Evolutionary conservation across 2,329 filamentous ascomycete species (phyloP), one percentile per base, ranked within the genome.

Genomic region (Trichophyton equinum): DNA sequence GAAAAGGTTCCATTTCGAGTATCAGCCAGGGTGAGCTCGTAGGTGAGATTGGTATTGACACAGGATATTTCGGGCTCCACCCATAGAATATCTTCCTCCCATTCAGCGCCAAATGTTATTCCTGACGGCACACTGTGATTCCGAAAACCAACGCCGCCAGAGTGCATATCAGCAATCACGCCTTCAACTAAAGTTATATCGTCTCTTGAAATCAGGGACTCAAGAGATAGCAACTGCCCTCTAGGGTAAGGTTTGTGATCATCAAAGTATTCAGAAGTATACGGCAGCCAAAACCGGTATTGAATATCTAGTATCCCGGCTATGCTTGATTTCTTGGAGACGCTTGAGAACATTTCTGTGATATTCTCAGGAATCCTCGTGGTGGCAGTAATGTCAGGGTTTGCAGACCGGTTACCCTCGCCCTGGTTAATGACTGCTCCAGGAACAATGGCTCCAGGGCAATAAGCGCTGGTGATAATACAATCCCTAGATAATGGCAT

Each of bases 71-170:
- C 73, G 0, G 78, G 78, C 63, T 78, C 73, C 6, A 80, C 63
- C 63, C 78, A 80, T 0, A 80, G 70, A 4, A 81, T 58, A 61
- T 80, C 77, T 61, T 81, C 78, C 0, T 68, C 66, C 78, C 78
- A 80, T 1, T 65, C 70, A 8, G 69, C 74, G 0, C 77, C 78
- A 44, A 68, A 70, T 2, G 71, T 62, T 0, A 63, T 66, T n/a
- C 18, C 22, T 0, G 62, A 33, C 1, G 77, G 77, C 0, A 72
- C 60, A 0, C 72, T 78, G 60, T 78, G 77, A 62, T 79, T 78
- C 20, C 78, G 71, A 8, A 79, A 75, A 1, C 77, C 77, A 9
- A 79, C 68, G 0, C 76, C 75, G 0, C 77, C 77, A 20, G 67
- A 68, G 20, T 67, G 65, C 46, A 70, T 71, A 61, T 79, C 76